Base-by-base conservation (phyloP, 2,329 filamentous ascomycete genomes). In the Byssothecium circinans region DNA sequence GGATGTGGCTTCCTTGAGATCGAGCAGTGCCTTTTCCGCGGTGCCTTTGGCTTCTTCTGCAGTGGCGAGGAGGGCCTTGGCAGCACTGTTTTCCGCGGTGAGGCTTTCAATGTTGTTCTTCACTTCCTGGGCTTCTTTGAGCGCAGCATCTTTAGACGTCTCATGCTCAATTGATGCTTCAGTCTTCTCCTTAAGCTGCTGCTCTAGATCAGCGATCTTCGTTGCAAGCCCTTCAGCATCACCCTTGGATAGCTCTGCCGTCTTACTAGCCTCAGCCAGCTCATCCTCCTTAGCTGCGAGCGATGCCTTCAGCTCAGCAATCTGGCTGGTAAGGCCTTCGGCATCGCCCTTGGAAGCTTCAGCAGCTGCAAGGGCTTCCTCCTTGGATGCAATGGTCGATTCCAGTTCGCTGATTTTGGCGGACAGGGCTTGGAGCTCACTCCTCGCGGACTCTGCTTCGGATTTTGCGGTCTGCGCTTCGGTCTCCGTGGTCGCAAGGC, bases 401-500 rank as follows among this genome's bases (percentile, higher is more conserved):
- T 65, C 55, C 8, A 68, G 50, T 19, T 67, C 64, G 12, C 53
- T 43, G 4, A 62, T 52, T 53, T 65, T 64, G 14, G 56, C 40
- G 22, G 46, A 54, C 17, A 60, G 49, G 10, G 52, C 55, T 29
- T 50, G 53, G 40, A 53, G 50, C 14, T 60, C 55, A 27, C 45
- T 37, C 38, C 60, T 58, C 15, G 59, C 57, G 32, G 47, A 37
- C 2, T 54, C 43, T 2, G 52, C 48, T 35, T 48, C 45, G 32
- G 52, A 51, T n/a, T 52, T 33, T 20, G 60, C 47, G 11, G 52
- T 49, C n/a, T 54, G 48, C 11, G 45, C 22, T 19, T 48, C 29
- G 7, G 54, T 45, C 33, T 60, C 52, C 8, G 43, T 43, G 37
- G 43, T 44, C n/a, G 25, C 23, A n/a, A 39, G 32, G 29, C 18